Percentiles rank a stretch among this genome's conserved stretches.
These are phyloP conservation scores for Phytopythium delawarense DNA, from an alignment of 352 stramenopile genomes.

Conservation along the genomic window DNA sequence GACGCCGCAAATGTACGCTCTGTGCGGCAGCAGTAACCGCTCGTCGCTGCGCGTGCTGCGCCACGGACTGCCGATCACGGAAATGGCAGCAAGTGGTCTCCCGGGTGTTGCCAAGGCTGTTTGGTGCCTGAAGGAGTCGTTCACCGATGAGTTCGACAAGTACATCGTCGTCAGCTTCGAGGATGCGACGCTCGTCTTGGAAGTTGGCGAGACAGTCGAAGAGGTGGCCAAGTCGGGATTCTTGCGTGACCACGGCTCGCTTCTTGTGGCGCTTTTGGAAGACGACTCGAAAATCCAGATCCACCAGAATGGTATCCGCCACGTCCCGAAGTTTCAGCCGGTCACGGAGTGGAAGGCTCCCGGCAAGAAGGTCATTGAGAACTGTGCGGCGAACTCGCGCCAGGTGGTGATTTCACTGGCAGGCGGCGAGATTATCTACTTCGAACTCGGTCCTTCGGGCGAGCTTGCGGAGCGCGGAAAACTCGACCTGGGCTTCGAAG, in stretches of 20 bases:
- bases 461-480: conserved; percentile 93
- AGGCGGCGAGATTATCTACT: conserved; percentile 97
- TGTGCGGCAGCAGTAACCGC: conserved; percentile 92
- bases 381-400: conserved; percentile 93
- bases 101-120: conserved; percentile 94
- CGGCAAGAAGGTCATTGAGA: conserved; percentile 97
- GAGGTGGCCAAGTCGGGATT: conserved; percentile 97
- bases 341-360: conserved; percentile 97
- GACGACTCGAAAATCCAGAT: conserved; percentile 97
- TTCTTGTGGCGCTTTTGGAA: conserved; percentile 93
- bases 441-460: conserved; percentile 94
- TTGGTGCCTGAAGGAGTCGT: conserved; percentile 93
- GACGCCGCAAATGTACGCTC: conserved; percentile 95
- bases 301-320: conserved; percentile 93
- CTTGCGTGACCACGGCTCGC: conserved; percentile 91
- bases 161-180: conserved; percentile 99
- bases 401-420: conserved; percentile 97
- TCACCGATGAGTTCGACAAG: conserved; percentile 66
- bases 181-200: conserved; percentile 97
- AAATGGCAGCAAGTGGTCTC: conserved; percentile 95
- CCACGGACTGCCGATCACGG: conserved; percentile 95
- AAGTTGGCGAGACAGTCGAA: conserved; percentile 97
- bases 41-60: conserved; percentile 94
- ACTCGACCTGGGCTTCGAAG: conserved; percentile 94
- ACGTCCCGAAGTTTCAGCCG: conserved; percentile 91